Evolutionary conservation across 2,329 filamentous ascomycete genomes (phyloP), one percentile per base, ranked within the genome.

Genomic region (Paecilomyces variotii): DNA sequence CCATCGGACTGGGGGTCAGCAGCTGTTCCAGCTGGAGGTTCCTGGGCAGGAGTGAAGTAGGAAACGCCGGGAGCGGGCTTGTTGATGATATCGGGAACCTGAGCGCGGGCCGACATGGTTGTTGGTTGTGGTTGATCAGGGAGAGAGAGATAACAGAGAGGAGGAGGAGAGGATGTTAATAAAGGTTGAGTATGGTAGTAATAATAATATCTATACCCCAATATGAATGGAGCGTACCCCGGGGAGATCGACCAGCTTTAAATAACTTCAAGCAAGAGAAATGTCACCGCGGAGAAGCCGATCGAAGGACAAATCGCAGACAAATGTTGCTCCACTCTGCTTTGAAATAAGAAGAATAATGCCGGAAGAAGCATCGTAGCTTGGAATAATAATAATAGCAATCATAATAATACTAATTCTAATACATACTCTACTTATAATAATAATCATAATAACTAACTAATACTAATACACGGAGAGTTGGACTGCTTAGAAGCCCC

Each of bases 1-100:
- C 71, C 75, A 64, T 75, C 70, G 2, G 74, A 71, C 59, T 77
- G 76, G 4, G 76, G 75, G 57, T 72, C 69, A 49, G 72, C 71
- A 10, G 74, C 72, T 1, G 73, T 72, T 28, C 74, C 73, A 0
- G 74, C 69, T 0, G 71, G 68, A 4, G 72, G 70, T 4, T 64
- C 60, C 57, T 76, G 74, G 2, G 68, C 67, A 2, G 74, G 74
- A 9, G 74, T 72, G 61, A 72, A 76, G 66, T 76, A 76, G 27
- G 80, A 75, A 56, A 79, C 72, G 60, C 72, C 72, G 32, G 65
- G 57, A 2, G 76, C 74, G 58, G 75, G 63, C 54, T 73, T 69
- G 62, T 74, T 75, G 24, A 62, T 62, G 57, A 77, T 68, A 45
- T 73, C 66, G 10, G 69, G 67, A 12, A 54, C 10, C 10, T 52